A percentile compares a stretch with the other conserved stretches of the same genome.
Evolutionary conservation across 2,329 filamentous ascomycete species (phyloP).

Genomic region (Beauveria pseudobassiana): DNA sequence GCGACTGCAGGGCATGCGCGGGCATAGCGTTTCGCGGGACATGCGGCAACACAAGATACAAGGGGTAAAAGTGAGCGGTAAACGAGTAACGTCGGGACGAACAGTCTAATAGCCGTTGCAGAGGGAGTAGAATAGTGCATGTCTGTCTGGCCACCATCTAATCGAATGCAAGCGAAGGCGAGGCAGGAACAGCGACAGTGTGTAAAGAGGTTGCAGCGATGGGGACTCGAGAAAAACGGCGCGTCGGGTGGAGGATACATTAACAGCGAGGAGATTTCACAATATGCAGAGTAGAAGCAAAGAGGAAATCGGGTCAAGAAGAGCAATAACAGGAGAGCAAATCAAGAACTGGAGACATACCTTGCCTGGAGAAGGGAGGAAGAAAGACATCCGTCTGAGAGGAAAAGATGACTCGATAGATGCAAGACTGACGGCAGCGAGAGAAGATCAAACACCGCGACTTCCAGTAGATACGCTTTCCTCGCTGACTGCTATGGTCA

Average conservation of each 20-base stretch:
- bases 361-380: constrained; percentile 9
- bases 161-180: background rate
- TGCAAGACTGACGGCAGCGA: background rate
- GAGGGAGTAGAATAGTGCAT: background rate
- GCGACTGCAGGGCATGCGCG: constrained; percentile 5
- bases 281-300: background rate
- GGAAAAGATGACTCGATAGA: constrained; percentile 1
- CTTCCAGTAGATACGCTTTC: constrained; percentile 6
- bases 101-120: background rate
- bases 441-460: background rate
- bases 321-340: background rate
- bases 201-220: background rate
- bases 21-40: constrained; percentile 2
- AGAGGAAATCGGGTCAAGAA: background rate
- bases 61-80: background rate
- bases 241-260: background rate
- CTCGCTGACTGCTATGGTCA: constrained; percentile 7
- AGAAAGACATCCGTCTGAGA: constrained; percentile 7
- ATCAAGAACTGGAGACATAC: background rate
- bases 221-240: constrained; percentile 1
- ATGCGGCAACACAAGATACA: constrained; percentile 5
- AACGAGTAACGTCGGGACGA: background rate
- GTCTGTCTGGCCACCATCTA: background rate
- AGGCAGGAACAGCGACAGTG: background rate
- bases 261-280: background rate